Conservation (phyloP, 2,329 filamentous ascomycete genomes). For the Aspergillus hiratsukae region DNA sequence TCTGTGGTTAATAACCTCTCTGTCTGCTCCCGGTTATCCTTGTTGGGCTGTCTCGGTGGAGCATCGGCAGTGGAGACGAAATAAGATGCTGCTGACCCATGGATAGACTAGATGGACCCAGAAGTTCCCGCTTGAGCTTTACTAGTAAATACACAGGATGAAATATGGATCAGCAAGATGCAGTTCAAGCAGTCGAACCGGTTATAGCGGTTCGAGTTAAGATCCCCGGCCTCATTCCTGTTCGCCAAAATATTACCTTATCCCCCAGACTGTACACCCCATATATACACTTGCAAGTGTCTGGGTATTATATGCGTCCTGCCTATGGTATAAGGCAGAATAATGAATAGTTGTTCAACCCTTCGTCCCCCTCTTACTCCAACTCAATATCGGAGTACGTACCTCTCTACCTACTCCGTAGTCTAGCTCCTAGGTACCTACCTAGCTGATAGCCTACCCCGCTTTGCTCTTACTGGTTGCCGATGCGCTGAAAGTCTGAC, state of each 20-base stretch:
- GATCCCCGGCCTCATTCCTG: background rate
- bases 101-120: background rate
- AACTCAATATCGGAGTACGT: background rate
- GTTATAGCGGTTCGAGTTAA: background rate
- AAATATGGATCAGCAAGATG: background rate
- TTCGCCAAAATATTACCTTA: background rate
- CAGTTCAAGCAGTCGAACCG: background rate
- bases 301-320: background rate
- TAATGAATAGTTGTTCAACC: background rate
- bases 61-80: no score
- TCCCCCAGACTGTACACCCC: no score
- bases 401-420: no score
- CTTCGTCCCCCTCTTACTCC: background rate
- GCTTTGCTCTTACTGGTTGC: constrained; percentile 2
- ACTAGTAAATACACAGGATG: background rate
- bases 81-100: background rate
- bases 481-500: constrained; percentile 5
- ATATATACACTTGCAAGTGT: background rate
- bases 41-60: no score
- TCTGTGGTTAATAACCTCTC: no score
- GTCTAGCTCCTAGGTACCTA: no score
- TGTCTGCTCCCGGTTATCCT: no score
- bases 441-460: background rate
- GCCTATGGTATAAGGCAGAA: background rate
- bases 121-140: background rate